A percentile compares a stretch with the other conserved stretches of the same genome.
Evolutionary conservation across 2,329 filamentous ascomycete species (phyloP).

Genomic region (Colletotrichum chlorophyti): DNA sequence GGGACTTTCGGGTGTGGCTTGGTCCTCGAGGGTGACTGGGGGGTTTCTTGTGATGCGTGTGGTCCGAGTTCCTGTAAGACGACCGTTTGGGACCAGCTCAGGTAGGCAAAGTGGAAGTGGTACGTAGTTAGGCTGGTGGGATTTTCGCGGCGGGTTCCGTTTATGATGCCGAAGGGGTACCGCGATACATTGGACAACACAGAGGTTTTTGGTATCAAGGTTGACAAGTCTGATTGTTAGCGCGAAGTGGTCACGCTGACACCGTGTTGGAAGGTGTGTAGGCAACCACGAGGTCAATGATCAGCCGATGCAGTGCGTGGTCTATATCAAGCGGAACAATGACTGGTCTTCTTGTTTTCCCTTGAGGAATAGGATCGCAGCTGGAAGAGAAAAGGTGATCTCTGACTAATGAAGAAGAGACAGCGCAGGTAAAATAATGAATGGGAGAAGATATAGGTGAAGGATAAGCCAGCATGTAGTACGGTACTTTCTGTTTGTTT

Average conservation of each 20-base stretch:
- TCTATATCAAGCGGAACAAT: too few species aligned
- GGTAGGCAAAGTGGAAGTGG: background rate
- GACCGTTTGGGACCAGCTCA: background rate
- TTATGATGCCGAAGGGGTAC: background rate
- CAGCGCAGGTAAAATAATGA: background rate
- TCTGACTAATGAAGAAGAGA: background rate
- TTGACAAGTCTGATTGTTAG: background rate
- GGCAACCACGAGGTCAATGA: constrained; percentile 26
- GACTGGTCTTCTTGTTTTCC: too few species aligned
- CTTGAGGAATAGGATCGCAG: too few species aligned
- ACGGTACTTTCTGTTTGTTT: constrained; percentile 11
- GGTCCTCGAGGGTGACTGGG: constrained; percentile 12
- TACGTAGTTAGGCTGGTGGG: too few species aligned
- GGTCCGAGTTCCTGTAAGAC: constrained; percentile 11
- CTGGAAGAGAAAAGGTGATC: background rate
- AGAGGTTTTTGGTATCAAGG: background rate
- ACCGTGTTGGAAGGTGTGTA: constrained; percentile 12
- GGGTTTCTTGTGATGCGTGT: constrained; percentile 6
- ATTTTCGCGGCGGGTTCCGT: too few species aligned
- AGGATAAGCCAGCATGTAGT: too few species aligned
- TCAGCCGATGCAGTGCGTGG: constrained; percentile 23
- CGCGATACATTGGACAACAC: background rate
- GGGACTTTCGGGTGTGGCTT: constrained; percentile 15
- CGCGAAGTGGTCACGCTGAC: constrained; percentile 23
- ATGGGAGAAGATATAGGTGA: too few species aligned